Evolutionary conservation across 257 asterid genomes (phyloP).

Genomic region (Ligustrum vulgare): DNA sequence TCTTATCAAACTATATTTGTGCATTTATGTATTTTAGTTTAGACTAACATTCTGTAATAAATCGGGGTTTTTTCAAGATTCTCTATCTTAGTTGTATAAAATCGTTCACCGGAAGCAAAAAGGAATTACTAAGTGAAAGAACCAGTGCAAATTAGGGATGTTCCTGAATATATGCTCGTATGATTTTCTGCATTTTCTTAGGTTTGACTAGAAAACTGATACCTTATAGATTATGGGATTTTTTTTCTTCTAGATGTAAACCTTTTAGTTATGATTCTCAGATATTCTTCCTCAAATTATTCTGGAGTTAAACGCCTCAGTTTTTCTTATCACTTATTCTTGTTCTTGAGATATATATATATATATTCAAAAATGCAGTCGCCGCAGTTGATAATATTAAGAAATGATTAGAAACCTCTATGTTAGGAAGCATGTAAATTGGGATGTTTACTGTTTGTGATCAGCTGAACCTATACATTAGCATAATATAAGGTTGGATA

Average conservation of each 20-base stretch:
- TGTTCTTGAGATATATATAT: not conserved
- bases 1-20: not conserved
- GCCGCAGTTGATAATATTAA: not conserved
- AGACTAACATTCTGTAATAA: not conserved
- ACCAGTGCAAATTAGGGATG: not conserved
- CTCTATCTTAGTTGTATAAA: not conserved
- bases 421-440: not conserved
- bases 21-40: slow-evolving; percentile 2
- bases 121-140: not conserved
- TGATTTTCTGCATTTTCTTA: not conserved
- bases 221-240: not conserved
- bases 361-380: not conserved
- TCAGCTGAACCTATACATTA: slow-evolving; percentile 5
- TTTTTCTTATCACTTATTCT: not conserved
- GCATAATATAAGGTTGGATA: slow-evolving; percentile 8
- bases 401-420: not conserved
- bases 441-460: not conserved
- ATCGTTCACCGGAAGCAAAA: slow-evolving; percentile 5
- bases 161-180: not conserved
- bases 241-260: not conserved
- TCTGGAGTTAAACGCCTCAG: not conserved
- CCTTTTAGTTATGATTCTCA: not conserved
- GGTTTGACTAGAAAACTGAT: slow-evolving; percentile 13
- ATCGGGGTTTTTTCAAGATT: slow-evolving; percentile 3
- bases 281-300: not conserved